Base-by-base conservation (phyloP, 164 flowering plant genomes). In the Echeveria elegans region DNA sequence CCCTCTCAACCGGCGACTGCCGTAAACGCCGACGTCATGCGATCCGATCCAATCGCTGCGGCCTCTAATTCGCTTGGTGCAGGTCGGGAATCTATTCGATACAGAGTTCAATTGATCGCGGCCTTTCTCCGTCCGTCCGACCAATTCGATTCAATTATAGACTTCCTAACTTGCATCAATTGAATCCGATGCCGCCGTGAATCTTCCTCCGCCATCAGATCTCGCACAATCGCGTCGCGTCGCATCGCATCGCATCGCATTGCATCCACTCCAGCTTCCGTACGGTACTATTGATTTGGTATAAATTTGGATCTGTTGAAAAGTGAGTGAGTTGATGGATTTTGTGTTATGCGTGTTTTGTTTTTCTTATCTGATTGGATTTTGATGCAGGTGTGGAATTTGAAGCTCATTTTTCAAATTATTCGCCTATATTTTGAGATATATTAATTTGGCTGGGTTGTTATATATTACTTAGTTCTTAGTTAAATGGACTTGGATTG, bases 41-140 rank as follows among this genome's bases (percentile, higher is more conserved):
- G 28, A 21, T n/a, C n/a, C n/a, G n/a, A n/a, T 6, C 37, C 5
- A 8, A 53, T 53, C 31, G 12, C 60, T 15, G 60, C 60, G 4
- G 60, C 6, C 5, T 53, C 60, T 53, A 53, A 53, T 53, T 53
- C 60, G 60, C 60, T 53, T 53, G 60, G 60, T 53, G 60, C 60
- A 53, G 60, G 60, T 53, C 60, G 60, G 60, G 60, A 53, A 53
- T 50, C 56, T 50, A 50, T 50, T 23, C 26, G 56, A 50, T 21
- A 34, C 37, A 6, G 26, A 23, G 56, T 23, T 50, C 28, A 21
- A 9, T 6, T 50, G n/a, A n/a, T n/a, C n/a, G n/a, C n/a, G n/a
- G n/a, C n/a, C n/a, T n/a, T n/a, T n/a, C n/a, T n/a, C n/a, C n/a
- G n/a, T n/a, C n/a, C n/a, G n/a, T n/a, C n/a, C n/a, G n/a, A n/a